A percentile compares a stretch with the other conserved stretches of the same genome.
Conservation (phyloP, 306 rosid species). For the Castanea mollissima region DNA sequence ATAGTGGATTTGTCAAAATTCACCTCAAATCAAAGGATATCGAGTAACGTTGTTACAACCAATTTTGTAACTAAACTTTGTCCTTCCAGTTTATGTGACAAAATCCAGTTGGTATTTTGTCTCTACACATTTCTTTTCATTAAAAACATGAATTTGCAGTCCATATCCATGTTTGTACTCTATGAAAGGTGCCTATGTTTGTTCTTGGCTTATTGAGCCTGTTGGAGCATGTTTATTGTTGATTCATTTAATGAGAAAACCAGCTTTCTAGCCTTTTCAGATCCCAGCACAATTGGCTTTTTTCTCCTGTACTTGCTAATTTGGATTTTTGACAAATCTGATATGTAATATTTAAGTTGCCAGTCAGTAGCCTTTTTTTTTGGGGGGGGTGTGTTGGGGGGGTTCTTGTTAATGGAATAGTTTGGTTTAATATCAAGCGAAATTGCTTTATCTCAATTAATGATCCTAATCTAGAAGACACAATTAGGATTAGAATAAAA, state of each 20-base stretch:
- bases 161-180: neutral
- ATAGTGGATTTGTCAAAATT: too few species aligned
- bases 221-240: neutral
- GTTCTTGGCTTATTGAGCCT: neutral
- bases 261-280: neutral
- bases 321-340: neutral
- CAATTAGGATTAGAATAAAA: too few species aligned
- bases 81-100: too few species aligned
- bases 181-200: neutral
- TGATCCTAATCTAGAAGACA: too few species aligned
- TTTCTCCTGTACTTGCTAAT: neutral
- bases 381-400: too few species aligned
- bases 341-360: neutral
- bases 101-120: neutral
- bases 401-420: too few species aligned
- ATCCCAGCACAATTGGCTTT: neutral
- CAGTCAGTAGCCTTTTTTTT: neutral
- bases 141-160: neutral
- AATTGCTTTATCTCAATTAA: too few species aligned
- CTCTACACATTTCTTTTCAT: neutral
- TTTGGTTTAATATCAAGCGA: too few species aligned
- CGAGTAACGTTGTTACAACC: too few species aligned
- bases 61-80: too few species aligned
- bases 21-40: too few species aligned
- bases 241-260: neutral